These are phyloP conservation scores for Paraglomus occultum DNA, from an alignment of 192 early-diverging fungal species.

Conservation along the genomic window DNA sequence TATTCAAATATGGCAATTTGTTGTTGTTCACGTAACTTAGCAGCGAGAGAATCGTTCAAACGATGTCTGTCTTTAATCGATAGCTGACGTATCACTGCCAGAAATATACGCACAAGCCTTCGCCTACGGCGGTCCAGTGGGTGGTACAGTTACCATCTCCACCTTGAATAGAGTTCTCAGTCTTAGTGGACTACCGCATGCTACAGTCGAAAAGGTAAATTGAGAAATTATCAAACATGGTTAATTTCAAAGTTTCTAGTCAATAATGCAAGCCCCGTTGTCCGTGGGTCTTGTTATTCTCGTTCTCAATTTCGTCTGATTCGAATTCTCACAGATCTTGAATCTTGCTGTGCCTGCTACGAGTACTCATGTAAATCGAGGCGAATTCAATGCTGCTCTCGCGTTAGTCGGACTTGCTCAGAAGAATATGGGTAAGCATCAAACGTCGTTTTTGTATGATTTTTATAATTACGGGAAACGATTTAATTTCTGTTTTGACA, in stretches of 20 bases:
- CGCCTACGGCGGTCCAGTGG: constrained; percentile 40
- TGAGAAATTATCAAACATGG: neutral
- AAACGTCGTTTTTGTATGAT: neutral
- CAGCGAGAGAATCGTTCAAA: neutral
- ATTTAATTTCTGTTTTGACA: constrained; percentile 18
- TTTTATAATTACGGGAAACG: neutral
- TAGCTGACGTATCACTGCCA: constrained; percentile 49
- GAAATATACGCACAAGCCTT: constrained; percentile 49
- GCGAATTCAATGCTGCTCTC: constrained; percentile 71
- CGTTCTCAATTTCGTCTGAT: neutral
- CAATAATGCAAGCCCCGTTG: neutral
- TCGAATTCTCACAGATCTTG: constrained; percentile 38
- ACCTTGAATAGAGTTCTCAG: constrained; percentile 45
- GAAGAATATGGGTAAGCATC: constrained; percentile 66
- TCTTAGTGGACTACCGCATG: constrained; percentile 40
- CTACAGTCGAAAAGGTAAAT: constrained; percentile 47
- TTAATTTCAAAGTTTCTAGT: too few species aligned
- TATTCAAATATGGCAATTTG: too few species aligned
- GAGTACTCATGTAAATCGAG: constrained; percentile 48
- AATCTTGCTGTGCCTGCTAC: constrained; percentile 47
- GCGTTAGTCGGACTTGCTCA: constrained; percentile 72
- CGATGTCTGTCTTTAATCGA: neutral
- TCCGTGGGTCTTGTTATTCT: neutral
- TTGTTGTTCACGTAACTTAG: neutral
- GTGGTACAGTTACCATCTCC: constrained; percentile 43